phyloP scores from a whole-genome alignment of 331 rosid genomes.

The Dryas integrifolia region DNA sequence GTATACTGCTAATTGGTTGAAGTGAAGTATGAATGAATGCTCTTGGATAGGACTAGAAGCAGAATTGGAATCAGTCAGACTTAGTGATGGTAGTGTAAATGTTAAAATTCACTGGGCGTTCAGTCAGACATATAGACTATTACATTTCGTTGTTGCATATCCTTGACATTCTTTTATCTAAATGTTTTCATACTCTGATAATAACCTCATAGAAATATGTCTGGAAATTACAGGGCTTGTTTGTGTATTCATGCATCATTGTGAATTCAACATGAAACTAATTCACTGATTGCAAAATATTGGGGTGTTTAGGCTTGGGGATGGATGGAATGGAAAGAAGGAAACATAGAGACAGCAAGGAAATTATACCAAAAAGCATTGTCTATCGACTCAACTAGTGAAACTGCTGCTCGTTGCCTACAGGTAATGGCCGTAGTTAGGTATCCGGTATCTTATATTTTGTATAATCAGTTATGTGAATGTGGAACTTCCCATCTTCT shows the following conservation, averaged over 20 bases:
- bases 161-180: neutral
- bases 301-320: slow-evolving; percentile 88
- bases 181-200: neutral
- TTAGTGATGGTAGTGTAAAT: neutral
- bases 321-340: slow-evolving; percentile 99
- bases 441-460: neutral
- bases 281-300: slow-evolving; percentile 23
- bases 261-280: slow-evolving; percentile 22
- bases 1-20: neutral
- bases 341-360: slow-evolving; percentile 74
- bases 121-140: neutral
- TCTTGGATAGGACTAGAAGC: neutral
- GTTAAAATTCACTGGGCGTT: neutral
- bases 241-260: slow-evolving; percentile 1
- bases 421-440: slow-evolving; percentile 52
- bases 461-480: neutral
- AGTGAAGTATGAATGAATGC: neutral
- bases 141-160: neutral
- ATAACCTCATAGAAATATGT: slow-evolving; percentile 4
- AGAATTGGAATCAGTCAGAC: neutral
- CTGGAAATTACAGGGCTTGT: neutral
- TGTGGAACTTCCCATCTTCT: neutral
- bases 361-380: slow-evolving; percentile 70
- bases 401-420: slow-evolving; percentile 91
- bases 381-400: slow-evolving; percentile 56